Percentiles rank a stretch among this genome's conserved stretches.
Conservation (phyloP, 2,329 filamentous ascomycete genomes). For the Fusarium palustre region DNA sequence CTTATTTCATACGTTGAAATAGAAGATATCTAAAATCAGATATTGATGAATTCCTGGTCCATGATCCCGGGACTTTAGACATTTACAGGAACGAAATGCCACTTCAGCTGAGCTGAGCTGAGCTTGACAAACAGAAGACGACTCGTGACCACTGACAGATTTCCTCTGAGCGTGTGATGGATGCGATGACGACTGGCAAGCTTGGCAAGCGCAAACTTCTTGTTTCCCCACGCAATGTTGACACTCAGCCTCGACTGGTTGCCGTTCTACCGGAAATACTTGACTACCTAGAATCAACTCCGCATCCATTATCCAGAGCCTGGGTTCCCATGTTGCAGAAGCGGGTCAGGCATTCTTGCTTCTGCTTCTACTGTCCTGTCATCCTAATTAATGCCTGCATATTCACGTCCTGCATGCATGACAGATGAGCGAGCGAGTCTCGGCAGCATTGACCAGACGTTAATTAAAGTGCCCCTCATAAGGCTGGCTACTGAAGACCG, state of each 20-base stretch:
- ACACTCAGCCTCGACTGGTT: conserved; percentile 21
- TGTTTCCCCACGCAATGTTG: not conserved
- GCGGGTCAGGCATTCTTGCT: conserved; percentile 21
- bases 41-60: not conserved
- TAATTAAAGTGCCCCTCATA: conserved; percentile 26
- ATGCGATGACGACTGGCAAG: conserved; percentile 27
- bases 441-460: conserved; percentile 20
- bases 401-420: conserved; percentile 15
- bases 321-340: conserved; percentile 10
- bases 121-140: not conserved
- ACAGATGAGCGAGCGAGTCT: conserved; percentile 2
- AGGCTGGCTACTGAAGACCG: conserved; percentile 11
- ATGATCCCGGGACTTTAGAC: not conserved
- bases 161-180: conserved; percentile 10
- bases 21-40: not conserved
- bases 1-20: not conserved
- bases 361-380: not conserved
- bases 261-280: conserved; percentile 12
- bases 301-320: not conserved
- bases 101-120: not conserved
- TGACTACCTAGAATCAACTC: not conserved
- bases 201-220: conserved; percentile 17
- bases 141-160: conserved; percentile 11
- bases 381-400: not conserved
- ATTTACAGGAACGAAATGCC: not conserved